Evolutionary conservation across 2,329 filamentous ascomycete species (phyloP), one percentile per base, ranked within the genome.

Genomic region (Graphium sp.): DNA sequence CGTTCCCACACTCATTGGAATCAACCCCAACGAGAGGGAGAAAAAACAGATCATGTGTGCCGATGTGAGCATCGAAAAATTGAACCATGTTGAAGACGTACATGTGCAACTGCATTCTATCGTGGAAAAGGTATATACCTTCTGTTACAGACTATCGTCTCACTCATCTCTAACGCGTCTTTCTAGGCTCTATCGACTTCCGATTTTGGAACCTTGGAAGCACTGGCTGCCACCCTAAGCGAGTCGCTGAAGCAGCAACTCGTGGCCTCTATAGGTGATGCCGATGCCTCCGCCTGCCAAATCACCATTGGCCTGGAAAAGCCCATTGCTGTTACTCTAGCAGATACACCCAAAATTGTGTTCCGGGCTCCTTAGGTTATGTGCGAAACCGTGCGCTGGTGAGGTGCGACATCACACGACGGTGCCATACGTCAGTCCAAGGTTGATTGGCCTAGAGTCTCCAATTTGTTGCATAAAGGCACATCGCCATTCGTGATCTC

Each of bases 401-500:
- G n/a, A n/a, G n/a, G n/a, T n/a, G n/a, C n/a, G n/a, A n/a, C n/a
- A n/a, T n/a, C n/a, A n/a, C n/a, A n/a, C n/a, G n/a, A n/a, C n/a
- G n/a, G n/a, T n/a, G n/a, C n/a, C n/a, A n/a, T n/a, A n/a, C n/a
- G n/a, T n/a, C n/a, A n/a, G n/a, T n/a, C n/a, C n/a, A n/a, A n/a
- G n/a, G n/a, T n/a, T n/a, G n/a, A n/a, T n/a, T n/a, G n/a, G n/a
- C n/a, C n/a, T n/a, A n/a, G n/a, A n/a, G n/a, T 17, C 20, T 12
- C 21, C 18, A 28, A 28, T 35, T 58, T 63, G 33, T 58, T 55
- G 37, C 61, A 62, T 43, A 79, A 58, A 2, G 81, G 73, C 24
- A 77, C 58, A 53, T 92, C 83, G 9, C 74, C 76, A 21, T 69
- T 56, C 5, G 83, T 93, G 35, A 93, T 62, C 31, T 70, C 55